These are phyloP conservation scores for Tulasnella sp. DNA, from an alignment of 768 basidiomycete species.

Conservation along the genomic window DNA sequence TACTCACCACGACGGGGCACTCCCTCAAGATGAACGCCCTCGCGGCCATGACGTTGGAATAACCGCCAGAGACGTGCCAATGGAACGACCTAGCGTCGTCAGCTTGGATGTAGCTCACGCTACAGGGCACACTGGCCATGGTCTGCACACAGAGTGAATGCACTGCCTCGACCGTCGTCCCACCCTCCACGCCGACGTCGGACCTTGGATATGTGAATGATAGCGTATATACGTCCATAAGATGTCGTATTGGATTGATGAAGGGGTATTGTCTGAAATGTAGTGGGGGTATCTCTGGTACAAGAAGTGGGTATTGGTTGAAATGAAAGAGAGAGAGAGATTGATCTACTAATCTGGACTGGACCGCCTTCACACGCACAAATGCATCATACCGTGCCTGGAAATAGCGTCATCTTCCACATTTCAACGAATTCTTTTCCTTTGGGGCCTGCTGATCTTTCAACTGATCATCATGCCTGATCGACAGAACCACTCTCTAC, in stretches of 20 bases:
- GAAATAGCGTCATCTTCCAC: no score
- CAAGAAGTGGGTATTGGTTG: no score
- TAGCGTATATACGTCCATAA: conserved; percentile 91
- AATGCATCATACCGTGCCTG: no score
- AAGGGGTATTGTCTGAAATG: neutral
- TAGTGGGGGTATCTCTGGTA: neutral
- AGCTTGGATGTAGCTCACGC: conserved; percentile 57
- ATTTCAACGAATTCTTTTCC: no score
- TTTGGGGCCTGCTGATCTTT: no score
- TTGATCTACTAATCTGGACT: no score
- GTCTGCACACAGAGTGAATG: conserved; percentile 70
- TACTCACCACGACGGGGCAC: conserved; percentile 67
- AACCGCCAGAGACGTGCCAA: conserved; percentile 81
- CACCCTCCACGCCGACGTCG: conserved; percentile 30
- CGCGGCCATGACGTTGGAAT: conserved; percentile 86
- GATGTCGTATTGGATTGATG: neutral
- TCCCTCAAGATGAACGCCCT: conserved; percentile 84
- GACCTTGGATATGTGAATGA: conserved; percentile 83
- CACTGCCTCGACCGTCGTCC: conserved; percentile 60
- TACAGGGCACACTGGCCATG: conserved; percentile 39
- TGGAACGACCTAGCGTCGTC: conserved; percentile 73
- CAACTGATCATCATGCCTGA: no score
- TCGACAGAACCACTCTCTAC: no score
- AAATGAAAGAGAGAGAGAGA: no score
- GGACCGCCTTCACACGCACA: no score